Evolutionary conservation across 768 basidiomycete species (phyloP).

Genomic region (Solioccasus polychromus): DNA sequence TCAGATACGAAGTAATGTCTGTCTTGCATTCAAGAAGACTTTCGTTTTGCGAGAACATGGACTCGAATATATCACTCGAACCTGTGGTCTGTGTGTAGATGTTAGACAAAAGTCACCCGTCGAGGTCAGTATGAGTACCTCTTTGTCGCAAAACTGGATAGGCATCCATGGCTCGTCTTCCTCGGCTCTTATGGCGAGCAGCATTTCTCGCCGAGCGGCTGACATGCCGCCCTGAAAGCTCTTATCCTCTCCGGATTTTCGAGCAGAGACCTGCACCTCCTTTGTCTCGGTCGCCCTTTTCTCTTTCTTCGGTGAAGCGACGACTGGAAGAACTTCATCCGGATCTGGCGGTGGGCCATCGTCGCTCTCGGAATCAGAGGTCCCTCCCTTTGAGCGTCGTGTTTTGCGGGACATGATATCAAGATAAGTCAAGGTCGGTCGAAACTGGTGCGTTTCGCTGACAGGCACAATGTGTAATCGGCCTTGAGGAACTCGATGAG

Average conservation of each 20-base stretch:
- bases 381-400: conserved; percentile 47
- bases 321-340: conserved; percentile 56
- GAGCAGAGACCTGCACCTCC: conserved; percentile 75
- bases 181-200: conserved; percentile 67
- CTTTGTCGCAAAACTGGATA: conserved; percentile 60
- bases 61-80: conserved; percentile 55
- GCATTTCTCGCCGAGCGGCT: conserved; percentile 69
- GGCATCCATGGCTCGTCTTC: conserved; percentile 78
- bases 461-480: conserved; percentile 77
- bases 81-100: conserved; percentile 49
- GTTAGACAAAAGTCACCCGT: conserved; percentile 7
- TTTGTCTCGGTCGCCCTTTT: conserved; percentile 58
- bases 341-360: conserved; percentile 80
- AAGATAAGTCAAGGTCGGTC: conserved; percentile 79
- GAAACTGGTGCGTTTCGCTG: conserved; percentile 74
- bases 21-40: conserved; percentile 52
- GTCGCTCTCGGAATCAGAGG: conserved; percentile 67
- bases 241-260: conserved; percentile 64
- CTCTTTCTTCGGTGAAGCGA: conserved; percentile 49
- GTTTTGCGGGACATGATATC: conserved; percentile 67
- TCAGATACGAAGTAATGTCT: conserved; percentile 55
- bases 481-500: conserved; percentile 40
- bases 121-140: conserved; percentile 43
- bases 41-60: conserved; percentile 58
- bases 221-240: conserved; percentile 66